Conservation (phyloP, 192 early-diverging fungal genomes). For the Ambispora gerdemannii region DNA sequence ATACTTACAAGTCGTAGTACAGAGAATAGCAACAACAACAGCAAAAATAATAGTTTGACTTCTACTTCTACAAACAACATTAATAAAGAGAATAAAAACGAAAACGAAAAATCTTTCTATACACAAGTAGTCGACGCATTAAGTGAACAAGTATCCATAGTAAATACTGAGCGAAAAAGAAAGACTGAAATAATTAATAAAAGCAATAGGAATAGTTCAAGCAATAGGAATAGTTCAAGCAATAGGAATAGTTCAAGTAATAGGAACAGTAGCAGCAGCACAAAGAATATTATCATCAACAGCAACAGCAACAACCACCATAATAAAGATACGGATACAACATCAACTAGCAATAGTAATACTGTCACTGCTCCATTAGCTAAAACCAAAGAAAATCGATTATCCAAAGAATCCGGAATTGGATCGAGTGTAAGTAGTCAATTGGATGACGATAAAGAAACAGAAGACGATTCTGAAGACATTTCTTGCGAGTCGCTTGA, state of each 20-base stretch:
- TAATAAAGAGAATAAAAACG: background rate
- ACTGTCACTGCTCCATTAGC: background rate
- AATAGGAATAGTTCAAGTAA: too few species aligned
- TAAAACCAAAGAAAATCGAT: slow-evolving; percentile 14
- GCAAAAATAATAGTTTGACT: background rate
- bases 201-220: too few species aligned
- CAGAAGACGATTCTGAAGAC: background rate
- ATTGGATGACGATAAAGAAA: slow-evolving; percentile 10
- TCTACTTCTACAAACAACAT: background rate
- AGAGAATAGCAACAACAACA: background rate
- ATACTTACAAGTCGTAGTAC: slow-evolving; percentile 3
- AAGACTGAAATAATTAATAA: too few species aligned
- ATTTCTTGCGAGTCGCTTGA: slow-evolving; percentile 1
- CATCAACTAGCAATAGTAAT: background rate
- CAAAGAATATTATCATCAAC: background rate
- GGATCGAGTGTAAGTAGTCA: slow-evolving; percentile 21
- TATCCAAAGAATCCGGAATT: slow-evolving; percentile 27
- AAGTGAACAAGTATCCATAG: background rate
- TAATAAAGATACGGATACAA: background rate
- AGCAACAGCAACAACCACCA: background rate
- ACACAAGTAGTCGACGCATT: background rate
- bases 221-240: too few species aligned
- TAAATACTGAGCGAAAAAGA: too few species aligned
- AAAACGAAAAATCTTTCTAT: background rate
- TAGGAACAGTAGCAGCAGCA: too few species aligned